phyloP scores from a whole-genome alignment of 2,329 filamentous ascomycete species.

The Aspergillus awamori region DNA sequence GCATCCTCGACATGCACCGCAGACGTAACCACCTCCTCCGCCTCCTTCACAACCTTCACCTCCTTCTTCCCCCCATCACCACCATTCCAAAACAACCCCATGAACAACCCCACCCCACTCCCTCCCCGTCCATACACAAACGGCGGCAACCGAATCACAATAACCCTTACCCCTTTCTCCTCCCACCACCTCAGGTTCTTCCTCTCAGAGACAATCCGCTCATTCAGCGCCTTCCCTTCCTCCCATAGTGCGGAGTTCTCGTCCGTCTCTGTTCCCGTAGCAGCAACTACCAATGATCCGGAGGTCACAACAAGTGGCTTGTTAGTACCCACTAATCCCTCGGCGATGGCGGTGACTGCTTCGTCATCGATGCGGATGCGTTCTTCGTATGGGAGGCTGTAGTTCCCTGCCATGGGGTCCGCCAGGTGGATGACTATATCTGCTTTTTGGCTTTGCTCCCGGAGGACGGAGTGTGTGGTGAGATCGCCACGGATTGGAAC shows the following conservation, averaged over 20 bases:
- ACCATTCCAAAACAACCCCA: slow-evolving; percentile 4
- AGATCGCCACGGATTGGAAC: slow-evolving; percentile 39
- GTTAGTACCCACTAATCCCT: slow-evolving; percentile 34
- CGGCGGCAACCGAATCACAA: slow-evolving; percentile 44
- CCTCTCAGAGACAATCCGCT: slow-evolving; percentile 29
- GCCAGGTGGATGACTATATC: slow-evolving; percentile 49
- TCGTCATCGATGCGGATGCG: slow-evolving; percentile 34
- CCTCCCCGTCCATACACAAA: slow-evolving; percentile 39
- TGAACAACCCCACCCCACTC: slow-evolving; percentile 31
- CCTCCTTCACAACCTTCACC: slow-evolving; percentile 35
- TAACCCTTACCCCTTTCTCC: slow-evolving; percentile 35
- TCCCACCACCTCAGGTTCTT: slow-evolving; percentile 20
- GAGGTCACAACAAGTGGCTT: slow-evolving; percentile 43
- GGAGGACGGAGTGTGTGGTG: slow-evolving; percentile 37
- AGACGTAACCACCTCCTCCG: slow-evolving; percentile 41
- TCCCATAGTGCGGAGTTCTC: slow-evolving; percentile 17
- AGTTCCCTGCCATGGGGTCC: slow-evolving; percentile 43
- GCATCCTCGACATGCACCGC: slow-evolving; percentile 45
- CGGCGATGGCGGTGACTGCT: slow-evolving; percentile 43
- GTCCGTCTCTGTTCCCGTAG: slow-evolving; percentile 36
- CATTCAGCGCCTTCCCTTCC: slow-evolving; percentile 18
- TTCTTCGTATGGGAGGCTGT: slow-evolving; percentile 35
- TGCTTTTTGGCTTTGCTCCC: slow-evolving; percentile 32
- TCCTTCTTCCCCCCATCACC: slow-evolving; percentile 29
- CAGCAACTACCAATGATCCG: slow-evolving; percentile 37